Evolutionary conservation across 139 green algal genomes (phyloP).

Genomic region (Micromonas pusilla): DNA sequence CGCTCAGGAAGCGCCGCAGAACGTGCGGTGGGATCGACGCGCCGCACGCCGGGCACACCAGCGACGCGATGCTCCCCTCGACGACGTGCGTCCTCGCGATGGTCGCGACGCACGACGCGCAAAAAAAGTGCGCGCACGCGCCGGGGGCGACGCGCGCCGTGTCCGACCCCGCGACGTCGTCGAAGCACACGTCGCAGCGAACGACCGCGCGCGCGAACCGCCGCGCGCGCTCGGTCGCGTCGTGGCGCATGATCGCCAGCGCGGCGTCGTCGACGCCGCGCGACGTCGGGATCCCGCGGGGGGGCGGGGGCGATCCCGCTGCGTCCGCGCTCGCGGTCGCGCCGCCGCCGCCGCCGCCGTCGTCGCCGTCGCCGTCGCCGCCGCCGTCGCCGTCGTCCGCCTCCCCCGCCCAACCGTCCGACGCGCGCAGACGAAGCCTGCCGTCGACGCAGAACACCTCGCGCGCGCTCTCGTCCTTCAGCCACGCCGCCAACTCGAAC

Average conservation of each 20-base stretch:
- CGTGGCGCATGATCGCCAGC: background rate
- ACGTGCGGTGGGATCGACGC: conserved; percentile 39
- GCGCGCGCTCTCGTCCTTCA: background rate
- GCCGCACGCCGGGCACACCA: conserved; percentile 66
- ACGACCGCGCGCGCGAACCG: background rate
- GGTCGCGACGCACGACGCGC: conserved; percentile 52
- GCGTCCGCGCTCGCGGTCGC: background rate
- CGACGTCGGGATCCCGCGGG: background rate
- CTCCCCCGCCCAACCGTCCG: background rate
- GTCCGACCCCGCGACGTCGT: conserved; percentile 15
- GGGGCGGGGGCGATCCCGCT: conserved; percentile 19
- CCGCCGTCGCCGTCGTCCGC: background rate
- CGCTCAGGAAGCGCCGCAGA: conserved; percentile 37
- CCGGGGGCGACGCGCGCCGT: conserved; percentile 12
- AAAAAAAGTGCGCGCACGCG: conserved; percentile 67
- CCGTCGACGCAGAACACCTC: background rate
- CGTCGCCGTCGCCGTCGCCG: background rate
- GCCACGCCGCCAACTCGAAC: conserved; percentile 18
- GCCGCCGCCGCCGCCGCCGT: background rate
- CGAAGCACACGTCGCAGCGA: conserved; percentile 34
- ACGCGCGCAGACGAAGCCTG: no score
- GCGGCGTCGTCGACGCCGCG: conserved; percentile 23
- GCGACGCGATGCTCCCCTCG: conserved; percentile 49
- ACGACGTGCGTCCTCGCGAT: conserved; percentile 47
- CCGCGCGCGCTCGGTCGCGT: background rate